Percentiles rank a stretch among this genome's conserved stretches.
Conservation (phyloP, 1,284 basidiomycete species). For the Trametes polyzona region DNA sequence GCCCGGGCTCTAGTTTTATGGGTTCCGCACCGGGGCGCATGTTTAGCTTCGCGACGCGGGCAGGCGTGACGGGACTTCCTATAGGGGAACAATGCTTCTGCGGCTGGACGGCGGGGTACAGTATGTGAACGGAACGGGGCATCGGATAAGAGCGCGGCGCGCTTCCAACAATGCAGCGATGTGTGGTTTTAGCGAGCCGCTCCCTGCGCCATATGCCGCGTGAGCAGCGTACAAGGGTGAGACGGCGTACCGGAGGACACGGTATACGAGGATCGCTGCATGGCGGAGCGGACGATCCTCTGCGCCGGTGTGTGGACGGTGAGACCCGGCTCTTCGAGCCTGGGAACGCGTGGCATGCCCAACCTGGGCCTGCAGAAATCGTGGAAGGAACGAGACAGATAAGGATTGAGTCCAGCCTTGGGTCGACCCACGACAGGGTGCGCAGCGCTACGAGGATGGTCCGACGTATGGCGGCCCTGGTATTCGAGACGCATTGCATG, state of each 20-base stretch:
- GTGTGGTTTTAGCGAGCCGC: background rate
- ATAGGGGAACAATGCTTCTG: background rate
- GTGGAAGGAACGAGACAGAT: background rate
- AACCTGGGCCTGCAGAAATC: constrained; percentile 11
- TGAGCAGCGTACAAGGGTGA: background rate
- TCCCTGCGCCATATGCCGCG: constrained; percentile 6
- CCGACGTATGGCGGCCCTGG: constrained; percentile 15
- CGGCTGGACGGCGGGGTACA: background rate
- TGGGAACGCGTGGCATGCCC: constrained; percentile 14
- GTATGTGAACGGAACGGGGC: constrained; percentile 3
- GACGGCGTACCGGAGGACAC: background rate
- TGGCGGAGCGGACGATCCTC: background rate
- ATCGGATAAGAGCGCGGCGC: constrained; percentile 1
- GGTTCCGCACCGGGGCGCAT: background rate
- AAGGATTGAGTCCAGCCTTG: constrained; percentile 10
- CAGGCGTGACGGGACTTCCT: background rate
- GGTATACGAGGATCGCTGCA: background rate
- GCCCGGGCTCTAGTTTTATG: constrained; percentile 5
- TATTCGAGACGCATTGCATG: background rate
- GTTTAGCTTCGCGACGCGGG: background rate
- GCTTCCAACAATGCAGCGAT: constrained; percentile 8
- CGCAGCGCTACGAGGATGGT: constrained; percentile 11
- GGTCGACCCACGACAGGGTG: constrained; percentile 12
- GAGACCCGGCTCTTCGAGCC: constrained; percentile 14
- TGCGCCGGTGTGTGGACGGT: constrained; percentile 8